Evolutionary conservation across 352 stramenopile genomes (phyloP), one percentile per base, ranked within the genome.

Genomic region (Pythium aquatile): DNA sequence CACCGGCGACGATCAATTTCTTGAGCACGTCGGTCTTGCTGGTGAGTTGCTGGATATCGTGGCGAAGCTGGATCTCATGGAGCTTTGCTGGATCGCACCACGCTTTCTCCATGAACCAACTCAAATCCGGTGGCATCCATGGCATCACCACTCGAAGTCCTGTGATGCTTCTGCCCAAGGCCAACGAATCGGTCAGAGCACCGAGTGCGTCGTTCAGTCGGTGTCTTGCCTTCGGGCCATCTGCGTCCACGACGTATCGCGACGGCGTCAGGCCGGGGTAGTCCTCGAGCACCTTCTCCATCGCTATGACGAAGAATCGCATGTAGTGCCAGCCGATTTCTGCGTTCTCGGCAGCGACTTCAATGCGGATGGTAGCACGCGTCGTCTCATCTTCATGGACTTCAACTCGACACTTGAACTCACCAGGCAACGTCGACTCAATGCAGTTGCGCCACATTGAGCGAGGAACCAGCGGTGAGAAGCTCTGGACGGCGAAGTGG

Each of bases 401-500:
- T 14, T 53, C 58, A 24, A 72, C 49, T 11, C 58, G 44, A 1
- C 30, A 32, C 2, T 55, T 54, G 35, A 59, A 72, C 24, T 64
- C 58, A 1, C 51, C 54, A 2, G 49, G 46, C 5, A 66, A 30
- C 13, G 51, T 63, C 10, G 58, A 63, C 29, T 71, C 65, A 20
- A 71, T 71, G 46, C 63, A 32, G 6, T 33, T 17, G n/a, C 39
- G 9, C 39, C 39, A 46, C 39, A 61, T 48, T 3, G 32, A 57
- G 5, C 65, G 52, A 28, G 54, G 26, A 14, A 75, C 33, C n/a
- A 73, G 40, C 1, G 63, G 57, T 3, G 56, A 70, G 33, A 69
- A 69, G n/a, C 60, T 75, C 30, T 67, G 33, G 14, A 78, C 71
- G 0, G 63, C 71, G 33, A 78, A 62, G 16, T 78, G 68, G 33